Percentiles rank a stretch among this genome's conserved stretches.
Evolutionary conservation across 2,329 filamentous ascomycete genomes (phyloP).

Genomic region (Monosporascus sp.): DNA sequence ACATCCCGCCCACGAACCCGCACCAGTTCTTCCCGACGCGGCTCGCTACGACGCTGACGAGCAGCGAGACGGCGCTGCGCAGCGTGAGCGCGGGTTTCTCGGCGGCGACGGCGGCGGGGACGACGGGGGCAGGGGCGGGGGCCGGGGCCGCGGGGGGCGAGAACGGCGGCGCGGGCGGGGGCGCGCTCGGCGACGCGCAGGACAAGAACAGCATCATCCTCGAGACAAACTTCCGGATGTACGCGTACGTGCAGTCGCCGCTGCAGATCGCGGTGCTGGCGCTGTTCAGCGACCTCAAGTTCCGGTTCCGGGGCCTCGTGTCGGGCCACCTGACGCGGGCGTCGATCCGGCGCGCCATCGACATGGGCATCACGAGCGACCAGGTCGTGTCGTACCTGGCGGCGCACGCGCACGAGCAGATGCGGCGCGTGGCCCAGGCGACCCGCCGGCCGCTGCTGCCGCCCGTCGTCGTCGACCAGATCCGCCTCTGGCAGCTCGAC

Average conservation of each 20-base stretch:
- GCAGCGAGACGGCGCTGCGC: slow-evolving; percentile 65
- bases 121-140: slow-evolving; percentile 1
- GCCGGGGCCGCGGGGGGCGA: slow-evolving; percentile 23
- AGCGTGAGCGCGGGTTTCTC: slow-evolving; percentile 65
- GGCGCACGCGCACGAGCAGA: slow-evolving; percentile 90
- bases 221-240: slow-evolving; percentile 96
- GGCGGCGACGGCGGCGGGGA: slow-evolving; percentile 47
- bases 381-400: slow-evolving; percentile 93
- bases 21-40: slow-evolving; percentile 82
- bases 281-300: slow-evolving; percentile 81
- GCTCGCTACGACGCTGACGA: slow-evolving; percentile 86
- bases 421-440: slow-evolving; percentile 62
- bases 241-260: slow-evolving; percentile 91
- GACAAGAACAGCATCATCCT: slow-evolving; percentile 84
- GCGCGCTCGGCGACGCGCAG: slow-evolving; percentile 34
- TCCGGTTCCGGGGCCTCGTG: slow-evolving; percentile 91
- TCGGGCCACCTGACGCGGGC: slow-evolving; percentile 85
- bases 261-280: slow-evolving; percentile 91
- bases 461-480: slow-evolving; percentile 95
- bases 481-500: slow-evolving; percentile 94
- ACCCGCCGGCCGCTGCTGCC: slow-evolving; percentile 71
- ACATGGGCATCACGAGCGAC: slow-evolving; percentile 85
- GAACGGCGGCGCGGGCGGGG: slow-evolving; percentile 1
- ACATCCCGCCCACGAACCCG: slow-evolving; percentile 55
- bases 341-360: slow-evolving; percentile 82